These are phyloP conservation scores for Carex myosuroides DNA, from an alignment of 176 grass and related monocot genomes.

Conservation along the genomic window DNA sequence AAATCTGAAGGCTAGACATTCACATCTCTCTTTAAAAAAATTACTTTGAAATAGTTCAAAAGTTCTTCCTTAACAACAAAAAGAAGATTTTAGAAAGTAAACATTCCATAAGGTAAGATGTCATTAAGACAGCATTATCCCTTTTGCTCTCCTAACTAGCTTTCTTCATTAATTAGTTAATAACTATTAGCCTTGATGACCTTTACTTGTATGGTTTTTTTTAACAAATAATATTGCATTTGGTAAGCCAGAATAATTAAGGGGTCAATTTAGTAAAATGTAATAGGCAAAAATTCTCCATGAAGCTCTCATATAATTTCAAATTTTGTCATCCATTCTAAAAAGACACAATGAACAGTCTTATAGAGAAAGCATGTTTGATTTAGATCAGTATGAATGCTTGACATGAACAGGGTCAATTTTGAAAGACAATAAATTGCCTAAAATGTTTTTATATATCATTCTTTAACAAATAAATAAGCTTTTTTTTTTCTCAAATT, in stretches of 20 bases:
- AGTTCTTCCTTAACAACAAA: no score
- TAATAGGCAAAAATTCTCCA: no score
- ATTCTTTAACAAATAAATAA: background rate
- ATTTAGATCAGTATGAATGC: background rate
- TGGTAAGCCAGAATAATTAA: background rate
- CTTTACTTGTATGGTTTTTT: slow-evolving; percentile 7
- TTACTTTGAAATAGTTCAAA: no score
- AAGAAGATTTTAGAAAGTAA: background rate
- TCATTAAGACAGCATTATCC: background rate
- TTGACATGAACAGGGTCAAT: background rate
- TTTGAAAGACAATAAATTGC: background rate
- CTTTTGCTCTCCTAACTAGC: background rate
- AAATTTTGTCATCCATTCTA: background rate
- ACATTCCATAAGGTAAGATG: background rate
- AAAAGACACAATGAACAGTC: background rate
- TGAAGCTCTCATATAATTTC: slow-evolving; percentile 6
- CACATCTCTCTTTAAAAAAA: no score
- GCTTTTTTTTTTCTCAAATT: background rate
- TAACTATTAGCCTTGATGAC: background rate
- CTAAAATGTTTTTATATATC: background rate
- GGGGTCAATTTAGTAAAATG: no score
- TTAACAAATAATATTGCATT: background rate
- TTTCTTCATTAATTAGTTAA: background rate
- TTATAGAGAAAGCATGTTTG: background rate
- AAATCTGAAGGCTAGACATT: no score